Evolutionary conservation across 768 basidiomycete species (phyloP), one percentile per base, ranked within the genome.

Genomic region (Kwoniella botswanensis): DNA sequence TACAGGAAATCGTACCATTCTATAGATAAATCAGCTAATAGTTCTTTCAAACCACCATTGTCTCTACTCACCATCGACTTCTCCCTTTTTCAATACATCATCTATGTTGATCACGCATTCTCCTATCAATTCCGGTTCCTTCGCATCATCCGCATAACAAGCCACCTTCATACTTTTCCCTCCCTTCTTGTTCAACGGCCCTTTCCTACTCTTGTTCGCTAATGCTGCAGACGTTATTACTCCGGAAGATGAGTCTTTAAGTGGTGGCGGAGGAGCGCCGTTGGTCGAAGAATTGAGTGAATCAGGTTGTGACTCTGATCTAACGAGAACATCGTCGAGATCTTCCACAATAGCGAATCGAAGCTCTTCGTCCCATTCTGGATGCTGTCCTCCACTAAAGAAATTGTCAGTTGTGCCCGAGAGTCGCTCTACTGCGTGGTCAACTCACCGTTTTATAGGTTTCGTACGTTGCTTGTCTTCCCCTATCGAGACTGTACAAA

Each of bases 1-100:
- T 92, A 88, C 83, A 87, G 88, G 29, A 98, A 86, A 22, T 90
- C 90, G 81, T 96, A 94, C 97, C 95, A 98, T 82, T 98, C 97
- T 98, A 79, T 13, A 26, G 67, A 13, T 1, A 0, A 11, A 1
- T 26, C 15, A 42, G 63, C 64, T 54, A 72, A 44, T 62, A 26
- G 35, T 3, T 0, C 42, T 35, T 44, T 17, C 5, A n/a, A 43
- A 24, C 26, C 1, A 57, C 15, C 29, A n/a, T 15, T 22, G 35
- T 17, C 11, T 56, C 43, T 15, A 84, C 91, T 52, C 77, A 93
- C 94, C 93, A 82, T 98, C 95, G 72, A 93, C 94, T 83, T 96
- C 94, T 21, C 94, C 94, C 17, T 88, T 90, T 83, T 88, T 89
- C 68, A 97, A 84, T 0, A 91, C 94, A 65, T 91, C 89, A 29